These are phyloP conservation scores for Chimonanthus praecox DNA, from an alignment of 164 flowering plant species.

Conservation along the genomic window DNA sequence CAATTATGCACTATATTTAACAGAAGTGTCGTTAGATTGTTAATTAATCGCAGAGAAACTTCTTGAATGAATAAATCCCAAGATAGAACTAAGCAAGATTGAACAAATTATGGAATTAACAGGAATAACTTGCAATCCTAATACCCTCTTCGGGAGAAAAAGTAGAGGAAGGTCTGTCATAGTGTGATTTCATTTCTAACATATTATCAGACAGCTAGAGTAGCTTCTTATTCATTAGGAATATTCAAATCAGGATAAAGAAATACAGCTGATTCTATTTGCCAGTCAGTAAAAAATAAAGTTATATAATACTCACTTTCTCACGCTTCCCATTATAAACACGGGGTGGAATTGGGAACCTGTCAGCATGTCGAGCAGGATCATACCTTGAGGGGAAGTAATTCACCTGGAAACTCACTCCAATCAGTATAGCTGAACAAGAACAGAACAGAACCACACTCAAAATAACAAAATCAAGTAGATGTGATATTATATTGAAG, in stretches of 20 bases:
- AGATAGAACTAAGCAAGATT: neutral
- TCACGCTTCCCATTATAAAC: constrained; percentile 61
- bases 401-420: constrained; percentile 45
- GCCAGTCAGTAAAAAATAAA: neutral
- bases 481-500: neutral
- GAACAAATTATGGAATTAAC: neutral
- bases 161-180: neutral
- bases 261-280: neutral
- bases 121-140: neutral
- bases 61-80: neutral
- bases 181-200: neutral
- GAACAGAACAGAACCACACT: neutral
- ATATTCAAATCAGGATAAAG: neutral
- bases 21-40: neutral
- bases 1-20: constrained; percentile 52
- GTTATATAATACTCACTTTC: constrained; percentile 38
- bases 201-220: neutral
- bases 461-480: neutral
- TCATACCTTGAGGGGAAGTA: constrained; percentile 97
- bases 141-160: neutral
- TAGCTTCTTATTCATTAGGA: neutral
- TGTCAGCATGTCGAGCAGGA: constrained; percentile 81
- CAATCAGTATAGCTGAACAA: neutral
- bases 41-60: neutral
- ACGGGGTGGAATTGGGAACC: constrained; percentile 55